Evolutionary conservation across 1,284 basidiomycete genomes (phyloP), one percentile per base, ranked within the genome.

Genomic region (Tremellales sp.): DNA sequence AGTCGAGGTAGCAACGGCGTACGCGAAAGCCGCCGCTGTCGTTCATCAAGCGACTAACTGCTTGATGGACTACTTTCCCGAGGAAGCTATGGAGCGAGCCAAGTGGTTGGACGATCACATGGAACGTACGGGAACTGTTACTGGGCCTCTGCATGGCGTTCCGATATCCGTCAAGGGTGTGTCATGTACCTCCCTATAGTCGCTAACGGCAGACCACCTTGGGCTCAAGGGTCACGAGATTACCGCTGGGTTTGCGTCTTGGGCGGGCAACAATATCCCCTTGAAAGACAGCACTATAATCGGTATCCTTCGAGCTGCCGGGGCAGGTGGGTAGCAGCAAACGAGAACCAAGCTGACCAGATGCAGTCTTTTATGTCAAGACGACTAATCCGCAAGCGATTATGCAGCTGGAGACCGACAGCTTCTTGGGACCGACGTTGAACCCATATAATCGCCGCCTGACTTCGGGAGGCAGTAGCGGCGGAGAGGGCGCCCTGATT

Each of bases 11-110:
- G n/a, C n/a, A n/a, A n/a, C n/a, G n/a, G n/a, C n/a, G n/a, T n/a
- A n/a, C n/a, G n/a, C n/a, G n/a, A n/a, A n/a, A n/a, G n/a, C n/a
- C n/a, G n/a, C n/a, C n/a, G n/a, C n/a, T n/a, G n/a, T n/a, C n/a
- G n/a, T n/a, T n/a, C n/a, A 67, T 35, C 50, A 57, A 41, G 50
- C 48, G 75, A 81, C 79, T 1, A 85, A 85, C 53, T 85, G 83
- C 61, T 66, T 87, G 36, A 84, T 83, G 4, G 84, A 85, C 54
- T 79, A 83, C 13, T 83, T 84, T 54, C 73, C 81, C 35, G 79
- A 82, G 0, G 76, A 78, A 21, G 84, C 81, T 0, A 68, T 85
- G 8, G 71, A 68, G 24, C 73, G 78, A 19, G 85, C 85, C 3
- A 70, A 65, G 33, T 73, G 78, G 58, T 73, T 84, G 5, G 85